phyloP scores from a whole-genome alignment of 208 protist genomes.

The Leishmania martiniquensis region DNA sequence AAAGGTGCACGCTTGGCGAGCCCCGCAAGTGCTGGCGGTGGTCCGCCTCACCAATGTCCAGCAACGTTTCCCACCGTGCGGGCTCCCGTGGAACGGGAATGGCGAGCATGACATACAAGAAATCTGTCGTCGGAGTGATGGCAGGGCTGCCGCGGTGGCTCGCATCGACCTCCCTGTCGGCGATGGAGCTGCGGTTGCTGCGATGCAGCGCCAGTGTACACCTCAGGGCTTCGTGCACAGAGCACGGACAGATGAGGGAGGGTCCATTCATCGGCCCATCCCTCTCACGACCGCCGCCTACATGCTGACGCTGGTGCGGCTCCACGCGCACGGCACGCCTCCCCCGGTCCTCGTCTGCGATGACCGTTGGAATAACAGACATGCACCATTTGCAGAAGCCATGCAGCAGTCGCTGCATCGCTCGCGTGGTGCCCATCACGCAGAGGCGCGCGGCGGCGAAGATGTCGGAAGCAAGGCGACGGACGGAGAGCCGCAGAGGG shows the following conservation, averaged over 20 bases:
- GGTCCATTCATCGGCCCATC: background rate
- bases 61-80: background rate
- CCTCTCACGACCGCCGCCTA: background rate
- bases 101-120: slow-evolving; percentile 4
- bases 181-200: no score
- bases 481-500: slow-evolving; percentile 18
- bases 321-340: background rate
- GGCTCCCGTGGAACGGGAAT: background rate
- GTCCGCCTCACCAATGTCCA: background rate
- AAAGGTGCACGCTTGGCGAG: background rate
- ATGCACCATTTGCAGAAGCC: background rate
- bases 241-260: background rate
- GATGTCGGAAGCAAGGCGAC: slow-evolving; percentile 22
- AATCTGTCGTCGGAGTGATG: background rate
- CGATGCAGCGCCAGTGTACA: background rate
- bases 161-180: background rate
- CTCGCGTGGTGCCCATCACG: slow-evolving; percentile 3
- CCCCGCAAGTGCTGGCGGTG: background rate
- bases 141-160: background rate
- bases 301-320: background rate
- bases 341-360: background rate
- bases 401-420: slow-evolving; percentile 7
- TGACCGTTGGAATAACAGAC: background rate
- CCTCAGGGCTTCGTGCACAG: background rate
- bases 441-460: slow-evolving; percentile 13